These are phyloP conservation scores for Diaporthe nobilis DNA, from an alignment of 2,329 filamentous ascomycete species.

Conservation along the genomic window DNA sequence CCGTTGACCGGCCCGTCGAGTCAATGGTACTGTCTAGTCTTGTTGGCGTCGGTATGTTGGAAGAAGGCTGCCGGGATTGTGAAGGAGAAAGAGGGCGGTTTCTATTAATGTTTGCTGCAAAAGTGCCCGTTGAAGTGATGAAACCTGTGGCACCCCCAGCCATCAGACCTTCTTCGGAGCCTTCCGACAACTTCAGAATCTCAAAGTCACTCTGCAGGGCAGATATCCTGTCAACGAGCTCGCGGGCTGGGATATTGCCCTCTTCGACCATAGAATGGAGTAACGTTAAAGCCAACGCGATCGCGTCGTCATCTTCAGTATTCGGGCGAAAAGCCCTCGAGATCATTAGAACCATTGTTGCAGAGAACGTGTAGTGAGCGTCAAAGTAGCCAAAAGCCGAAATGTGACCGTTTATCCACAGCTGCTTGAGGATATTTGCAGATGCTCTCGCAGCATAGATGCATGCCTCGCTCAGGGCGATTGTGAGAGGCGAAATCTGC, in stretches of 20 bases:
- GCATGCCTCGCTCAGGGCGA: constrained; percentile 50
- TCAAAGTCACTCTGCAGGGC: constrained; percentile 42
- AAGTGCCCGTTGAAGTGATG: constrained; percentile 27
- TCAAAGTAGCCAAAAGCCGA: constrained; percentile 49
- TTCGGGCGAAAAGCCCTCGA: constrained; percentile 46
- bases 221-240: constrained; percentile 45
- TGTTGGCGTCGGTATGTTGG: background rate
- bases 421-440: constrained; percentile 46
- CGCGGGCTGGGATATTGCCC: constrained; percentile 48
- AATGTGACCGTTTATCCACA: constrained; percentile 47
- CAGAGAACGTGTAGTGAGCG: constrained; percentile 48
- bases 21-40: background rate
- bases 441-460: constrained; percentile 47
- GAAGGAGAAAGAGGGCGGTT: background rate
- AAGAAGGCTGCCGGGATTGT: background rate
- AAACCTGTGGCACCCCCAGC: constrained; percentile 11
- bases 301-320: constrained; percentile 44
- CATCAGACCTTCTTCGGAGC: constrained; percentile 2
- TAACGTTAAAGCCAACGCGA: constrained; percentile 44
- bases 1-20: background rate
- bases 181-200: constrained; percentile 6
- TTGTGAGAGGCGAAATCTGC: constrained; percentile 48
- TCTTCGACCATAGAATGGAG: constrained; percentile 49
- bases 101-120: constrained; percentile 29
- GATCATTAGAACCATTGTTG: constrained; percentile 46